Base-by-base conservation (phyloP, 148 eudicot genomes). In the Rhododendron kiyosumense region DNA sequence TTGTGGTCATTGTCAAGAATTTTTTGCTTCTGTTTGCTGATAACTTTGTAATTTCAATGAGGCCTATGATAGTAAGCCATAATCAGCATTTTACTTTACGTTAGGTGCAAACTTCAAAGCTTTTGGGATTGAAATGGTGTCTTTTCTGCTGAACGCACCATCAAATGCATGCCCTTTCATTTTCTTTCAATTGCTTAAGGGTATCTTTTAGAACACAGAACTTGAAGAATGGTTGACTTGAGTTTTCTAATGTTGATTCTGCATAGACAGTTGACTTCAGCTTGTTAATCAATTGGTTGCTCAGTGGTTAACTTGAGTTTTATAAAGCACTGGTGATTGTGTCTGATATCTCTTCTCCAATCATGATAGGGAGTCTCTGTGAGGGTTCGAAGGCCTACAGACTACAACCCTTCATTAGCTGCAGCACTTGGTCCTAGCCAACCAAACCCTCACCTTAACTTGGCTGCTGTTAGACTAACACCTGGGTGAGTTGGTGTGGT, bases 371-470 rank as follows among this genome's bases (percentile, higher is more conserved):
- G 99, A 32, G 95, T 91, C 79, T 90, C 96, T 87, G 98, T 96
- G 54, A 91, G 95, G 85, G 96, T 96, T 85, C 90, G 94, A 89
- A 90, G 99, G 78, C 99, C 99, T 85, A 95, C 96, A 7, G 99
- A 96, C 86, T 96, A 96, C 88, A 96, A 94, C 89, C 96, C 99
- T 81, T 88, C 96, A 26, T 89, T 94, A 78, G 99, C 99, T 69
- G 94, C 96, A 51, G 91, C 94, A 38, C 95, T 96, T 79, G 99
- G 99, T 85, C 99, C 99, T 76, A 93, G 96, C 87, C 95, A 94
- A 78, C 96, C 99, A 46, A 93, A 87, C 85, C 96, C 98, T 81
- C 87, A 96, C 85, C 92, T 96, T 78, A 94, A 96, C 84, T 88
- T 96, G 84, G 92, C 95, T 87, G 99, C 99, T 83, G 94, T 94